phyloP scores from a whole-genome alignment of 2,329 filamentous ascomycete genomes.

The Aureobasidium mangrovei region DNA sequence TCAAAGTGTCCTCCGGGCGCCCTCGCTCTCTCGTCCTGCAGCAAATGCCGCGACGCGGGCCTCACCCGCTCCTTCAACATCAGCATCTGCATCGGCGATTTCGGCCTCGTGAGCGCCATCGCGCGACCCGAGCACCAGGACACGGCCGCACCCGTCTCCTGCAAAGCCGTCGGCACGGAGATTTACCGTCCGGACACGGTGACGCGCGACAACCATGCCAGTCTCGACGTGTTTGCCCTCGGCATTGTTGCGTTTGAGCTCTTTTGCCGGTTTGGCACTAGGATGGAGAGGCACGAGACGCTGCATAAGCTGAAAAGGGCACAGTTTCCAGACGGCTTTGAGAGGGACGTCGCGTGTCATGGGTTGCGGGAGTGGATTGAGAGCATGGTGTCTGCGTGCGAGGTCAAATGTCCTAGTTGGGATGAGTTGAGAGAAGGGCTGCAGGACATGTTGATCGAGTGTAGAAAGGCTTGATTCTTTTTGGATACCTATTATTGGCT shows the following conservation, averaged over 20 bases:
- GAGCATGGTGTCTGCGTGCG: constrained; percentile 28
- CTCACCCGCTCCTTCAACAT: constrained; percentile 31
- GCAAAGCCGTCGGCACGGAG: constrained; percentile 50
- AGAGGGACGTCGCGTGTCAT: constrained; percentile 17
- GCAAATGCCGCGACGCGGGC: constrained; percentile 26
- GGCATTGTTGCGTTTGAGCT: constrained; percentile 57
- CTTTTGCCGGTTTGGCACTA: constrained; percentile 42
- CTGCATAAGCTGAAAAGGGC: constrained; percentile 28
- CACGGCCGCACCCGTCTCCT: constrained; percentile 12
- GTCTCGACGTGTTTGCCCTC: constrained; percentile 53
- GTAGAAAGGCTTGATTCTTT: background rate
- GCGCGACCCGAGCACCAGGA: constrained; percentile 29
- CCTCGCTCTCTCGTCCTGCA: constrained; percentile 40
- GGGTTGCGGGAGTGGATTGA: constrained; percentile 23
- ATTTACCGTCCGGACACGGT: constrained; percentile 48
- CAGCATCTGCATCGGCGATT: constrained; percentile 57
- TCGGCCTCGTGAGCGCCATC: constrained; percentile 54
- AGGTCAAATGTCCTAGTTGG: constrained; percentile 24
- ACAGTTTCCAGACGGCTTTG: constrained; percentile 25
- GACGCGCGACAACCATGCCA: constrained; percentile 34
- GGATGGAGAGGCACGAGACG: constrained; percentile 33
- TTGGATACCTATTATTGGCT: too few relatives aligned
- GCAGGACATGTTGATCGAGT: background rate
- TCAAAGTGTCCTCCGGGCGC: constrained; percentile 30
- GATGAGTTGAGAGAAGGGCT: constrained; percentile 20